Conservation (phyloP, 2,329 filamentous ascomycete species). For the Samsoniella hepiali region DNA sequence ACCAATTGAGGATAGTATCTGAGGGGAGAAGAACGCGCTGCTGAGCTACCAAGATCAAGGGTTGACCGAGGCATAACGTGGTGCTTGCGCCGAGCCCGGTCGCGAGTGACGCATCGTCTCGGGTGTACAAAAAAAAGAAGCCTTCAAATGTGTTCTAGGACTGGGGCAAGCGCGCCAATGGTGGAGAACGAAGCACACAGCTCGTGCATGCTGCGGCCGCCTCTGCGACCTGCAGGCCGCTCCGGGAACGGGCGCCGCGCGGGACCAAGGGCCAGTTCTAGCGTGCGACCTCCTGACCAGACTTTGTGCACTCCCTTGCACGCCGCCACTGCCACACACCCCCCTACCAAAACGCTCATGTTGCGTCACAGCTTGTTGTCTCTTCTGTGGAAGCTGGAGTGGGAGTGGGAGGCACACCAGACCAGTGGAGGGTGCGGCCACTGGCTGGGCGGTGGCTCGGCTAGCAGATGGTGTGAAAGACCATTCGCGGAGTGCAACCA, state of each 20-base stretch:
- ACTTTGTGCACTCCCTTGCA: slow-evolving; percentile 19
- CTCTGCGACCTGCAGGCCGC: slow-evolving; percentile 35
- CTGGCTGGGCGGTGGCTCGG: slow-evolving; percentile 10
- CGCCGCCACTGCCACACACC: slow-evolving; percentile 9
- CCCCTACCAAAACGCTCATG: slow-evolving; percentile 13
- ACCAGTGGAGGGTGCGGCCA: not conserved
- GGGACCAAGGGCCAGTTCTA: slow-evolving; percentile 30
- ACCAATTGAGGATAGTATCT: not conserved
- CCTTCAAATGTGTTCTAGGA: slow-evolving; percentile 10
- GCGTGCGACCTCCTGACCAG: slow-evolving; percentile 25
- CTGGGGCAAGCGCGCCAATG: slow-evolving; percentile 16
- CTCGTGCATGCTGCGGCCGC: slow-evolving; percentile 38
- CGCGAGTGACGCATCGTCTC: not conserved
- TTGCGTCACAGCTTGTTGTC: slow-evolving; percentile 17
- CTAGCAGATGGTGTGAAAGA: slow-evolving; percentile 15
- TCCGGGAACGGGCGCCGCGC: slow-evolving; percentile 34
- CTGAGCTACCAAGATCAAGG: not conserved
- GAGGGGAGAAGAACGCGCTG: not conserved
- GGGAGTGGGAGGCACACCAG: slow-evolving; percentile 7
- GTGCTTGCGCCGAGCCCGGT: not conserved
- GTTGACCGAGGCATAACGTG: not conserved
- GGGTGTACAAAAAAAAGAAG: slow-evolving; percentile 5
- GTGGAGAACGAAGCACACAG: slow-evolving; percentile 25
- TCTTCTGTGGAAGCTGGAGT: slow-evolving; percentile 9
- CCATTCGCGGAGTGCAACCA: not conserved